A percentile compares a stretch with the other conserved stretches of the same genome.
These are phyloP conservation scores for Cladochytrium replicatum DNA, from an alignment of 192 early-diverging fungal genomes.

Conservation along the genomic window DNA sequence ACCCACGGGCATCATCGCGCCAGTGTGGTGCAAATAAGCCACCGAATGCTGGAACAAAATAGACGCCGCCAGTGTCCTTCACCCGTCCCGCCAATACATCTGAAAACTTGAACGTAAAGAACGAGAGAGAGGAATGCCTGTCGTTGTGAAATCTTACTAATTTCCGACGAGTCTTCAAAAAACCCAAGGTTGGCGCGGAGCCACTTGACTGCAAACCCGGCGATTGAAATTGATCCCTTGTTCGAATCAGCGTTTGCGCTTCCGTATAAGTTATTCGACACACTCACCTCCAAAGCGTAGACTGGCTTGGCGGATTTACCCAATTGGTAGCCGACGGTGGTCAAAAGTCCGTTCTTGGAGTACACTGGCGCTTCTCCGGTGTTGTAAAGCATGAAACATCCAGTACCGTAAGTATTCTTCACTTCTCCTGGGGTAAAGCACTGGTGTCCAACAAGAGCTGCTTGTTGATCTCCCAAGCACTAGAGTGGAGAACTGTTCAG, in stretches of 20 bases:
- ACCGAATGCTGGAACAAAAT: constrained; percentile 91
- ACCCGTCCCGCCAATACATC: constrained; percentile 54
- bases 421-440: constrained; percentile 78
- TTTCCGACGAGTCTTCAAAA: constrained; percentile 60
- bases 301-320: constrained; percentile 54
- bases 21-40: constrained; percentile 94
- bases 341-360: constrained; percentile 75
- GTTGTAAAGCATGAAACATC: constrained; percentile 95
- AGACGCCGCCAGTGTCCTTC: constrained; percentile 73
- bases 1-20: constrained; percentile 79
- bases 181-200: constrained; percentile 78
- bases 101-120: not conserved
- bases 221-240: constrained; percentile 77
- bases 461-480: constrained; percentile 90
- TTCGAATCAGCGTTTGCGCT: not conserved
- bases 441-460: constrained; percentile 87
- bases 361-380: constrained; percentile 64
- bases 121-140: not conserved
- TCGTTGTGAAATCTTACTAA: constrained; percentile 33
- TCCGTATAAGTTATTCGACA: not conserved
- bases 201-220: constrained; percentile 86
- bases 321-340: constrained; percentile 83
- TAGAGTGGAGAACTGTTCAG: not conserved
- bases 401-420: constrained; percentile 96
- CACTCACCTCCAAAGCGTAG: constrained; percentile 67